Percentiles rank a stretch among this genome's conserved stretches.
Evolutionary conservation across 139 green algal genomes (phyloP).

Genomic region (Gonium pectorale): DNA sequence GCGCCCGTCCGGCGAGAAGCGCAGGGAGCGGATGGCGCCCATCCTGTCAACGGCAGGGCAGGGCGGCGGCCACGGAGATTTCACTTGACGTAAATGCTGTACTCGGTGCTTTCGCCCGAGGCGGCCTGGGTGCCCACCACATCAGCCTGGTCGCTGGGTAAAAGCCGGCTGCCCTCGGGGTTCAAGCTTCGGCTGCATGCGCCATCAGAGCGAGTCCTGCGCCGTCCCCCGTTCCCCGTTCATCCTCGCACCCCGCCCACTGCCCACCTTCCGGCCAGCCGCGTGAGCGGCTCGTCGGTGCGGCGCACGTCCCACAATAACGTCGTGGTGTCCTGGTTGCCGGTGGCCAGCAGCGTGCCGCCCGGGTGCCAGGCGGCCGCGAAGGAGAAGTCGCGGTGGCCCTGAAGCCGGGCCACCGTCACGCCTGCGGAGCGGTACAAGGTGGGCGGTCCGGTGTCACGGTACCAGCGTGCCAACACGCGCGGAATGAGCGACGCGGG

Average conservation of each 20-base stretch:
- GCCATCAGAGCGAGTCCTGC: too few relatives aligned
- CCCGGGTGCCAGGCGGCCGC: conserved; percentile 91
- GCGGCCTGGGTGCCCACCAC: too few relatives aligned
- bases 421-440: not conserved
- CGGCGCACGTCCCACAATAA: conserved; percentile 85
- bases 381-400: conserved; percentile 95
- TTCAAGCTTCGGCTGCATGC: too few relatives aligned
- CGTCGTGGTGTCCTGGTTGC: conserved; percentile 92
- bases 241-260: too few relatives aligned
- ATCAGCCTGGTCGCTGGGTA: too few relatives aligned
- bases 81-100: too few relatives aligned
- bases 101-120: too few relatives aligned
- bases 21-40: conserved; percentile 81
- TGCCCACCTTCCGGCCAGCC: conserved; percentile 67
- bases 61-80: not conserved
- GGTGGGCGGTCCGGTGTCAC: too few relatives aligned
- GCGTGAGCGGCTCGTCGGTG: conserved; percentile 39
- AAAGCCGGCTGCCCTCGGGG: too few relatives aligned
- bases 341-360: conserved; percentile 88
- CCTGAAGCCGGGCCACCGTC: conserved; percentile 46
- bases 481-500: too few relatives aligned
- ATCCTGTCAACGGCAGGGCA: conserved; percentile 60
- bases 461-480: too few relatives aligned
- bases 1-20: conserved; percentile 80
- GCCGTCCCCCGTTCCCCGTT: too few relatives aligned